Evolutionary conservation across 805 yeast species (phyloP).

Genomic region (Candida arabinofermentans): DNA sequence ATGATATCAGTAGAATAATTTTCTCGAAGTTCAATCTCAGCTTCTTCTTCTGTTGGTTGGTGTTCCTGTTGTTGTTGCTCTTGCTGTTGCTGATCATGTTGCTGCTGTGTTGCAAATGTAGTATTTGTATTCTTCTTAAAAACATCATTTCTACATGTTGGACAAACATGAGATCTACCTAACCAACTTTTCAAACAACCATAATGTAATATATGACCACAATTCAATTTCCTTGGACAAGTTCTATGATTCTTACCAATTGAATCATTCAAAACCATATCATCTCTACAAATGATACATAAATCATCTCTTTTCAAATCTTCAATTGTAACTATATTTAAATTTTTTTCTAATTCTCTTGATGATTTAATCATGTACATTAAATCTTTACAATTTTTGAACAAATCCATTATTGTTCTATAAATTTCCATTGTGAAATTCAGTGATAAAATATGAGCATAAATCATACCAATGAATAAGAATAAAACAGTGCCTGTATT

Average conservation of each 20-base stretch:
- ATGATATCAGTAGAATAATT: not conserved
- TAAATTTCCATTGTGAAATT: constrained; percentile 30
- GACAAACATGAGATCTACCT: constrained; percentile 89
- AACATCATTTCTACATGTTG: constrained; percentile 79
- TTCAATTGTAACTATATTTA: constrained; percentile 57
- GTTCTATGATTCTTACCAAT: constrained; percentile 34
- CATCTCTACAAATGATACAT: constrained; percentile 91
- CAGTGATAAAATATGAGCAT: constrained; percentile 30
- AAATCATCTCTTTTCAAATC: constrained; percentile 62
- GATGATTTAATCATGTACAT: constrained; percentile 41
- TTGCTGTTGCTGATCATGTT: not conserved
- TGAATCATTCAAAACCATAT: constrained; percentile 51
- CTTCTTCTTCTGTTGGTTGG: not conserved
- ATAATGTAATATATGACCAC: constrained; percentile 86
- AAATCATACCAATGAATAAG: constrained; percentile 42
- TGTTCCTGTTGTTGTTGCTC: not conserved
- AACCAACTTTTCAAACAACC: constrained; percentile 93
- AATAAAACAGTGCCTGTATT: constrained; percentile 44
- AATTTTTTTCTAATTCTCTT: constrained; percentile 57
- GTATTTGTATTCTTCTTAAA: constrained; percentile 28
- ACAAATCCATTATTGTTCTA: constrained; percentile 22
- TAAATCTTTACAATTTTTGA: constrained; percentile 35
- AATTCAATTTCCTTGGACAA: constrained; percentile 70
- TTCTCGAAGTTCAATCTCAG: not conserved
- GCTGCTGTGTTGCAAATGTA: constrained; percentile 1